Conservation (phyloP, 371 early-diverging fungal species). For the Homolaphlyctis polyrhiza region DNA sequence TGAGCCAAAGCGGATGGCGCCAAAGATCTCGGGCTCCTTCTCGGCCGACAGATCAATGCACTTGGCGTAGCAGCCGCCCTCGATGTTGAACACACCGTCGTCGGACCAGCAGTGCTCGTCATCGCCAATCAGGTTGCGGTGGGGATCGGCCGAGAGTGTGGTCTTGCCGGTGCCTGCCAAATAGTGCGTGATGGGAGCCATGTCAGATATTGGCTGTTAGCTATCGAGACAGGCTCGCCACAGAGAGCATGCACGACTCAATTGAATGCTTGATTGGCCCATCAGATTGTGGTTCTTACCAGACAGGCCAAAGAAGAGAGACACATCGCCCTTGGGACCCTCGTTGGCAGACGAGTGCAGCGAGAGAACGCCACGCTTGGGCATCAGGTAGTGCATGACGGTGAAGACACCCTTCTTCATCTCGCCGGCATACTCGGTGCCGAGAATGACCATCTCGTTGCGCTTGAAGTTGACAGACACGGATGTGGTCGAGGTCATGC, state of each 20-base stretch:
- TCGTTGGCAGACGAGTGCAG: conserved; percentile 96
- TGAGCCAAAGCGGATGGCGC: conserved; percentile 90
- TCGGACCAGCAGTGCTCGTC: conserved; percentile 99
- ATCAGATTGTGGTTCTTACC: too few relatives aligned
- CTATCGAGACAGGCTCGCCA: too few relatives aligned
- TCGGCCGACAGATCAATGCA: conserved; percentile 89
- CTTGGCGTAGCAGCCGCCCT: conserved; percentile 98
- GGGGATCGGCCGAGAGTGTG: conserved; percentile 93
- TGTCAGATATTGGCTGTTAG: too few relatives aligned
- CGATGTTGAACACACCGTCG: conserved; percentile 93
- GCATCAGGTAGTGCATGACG: conserved; percentile 98
- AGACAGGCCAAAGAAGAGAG: conserved; percentile 96
- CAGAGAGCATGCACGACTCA: too few relatives aligned
- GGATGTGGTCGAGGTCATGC: conserved; percentile 93
- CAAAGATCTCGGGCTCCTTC: conserved; percentile 97
- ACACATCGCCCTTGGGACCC: conserved; percentile 85
- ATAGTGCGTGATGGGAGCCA: too few relatives aligned
- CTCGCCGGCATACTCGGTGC: conserved; percentile 97
- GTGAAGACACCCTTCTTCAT: conserved; percentile 98
- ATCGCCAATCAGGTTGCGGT: conserved; percentile 91
- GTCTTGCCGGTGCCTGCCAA: conserved; percentile 99
- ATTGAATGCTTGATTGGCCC: too few relatives aligned
- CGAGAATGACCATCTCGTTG: conserved; percentile 85
- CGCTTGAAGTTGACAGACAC: conserved; percentile 85
- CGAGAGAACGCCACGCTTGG: conserved; percentile 90